phyloP scores from a whole-genome alignment of 2,329 filamentous ascomycete genomes.

The Aspergillus sp. region DNA sequence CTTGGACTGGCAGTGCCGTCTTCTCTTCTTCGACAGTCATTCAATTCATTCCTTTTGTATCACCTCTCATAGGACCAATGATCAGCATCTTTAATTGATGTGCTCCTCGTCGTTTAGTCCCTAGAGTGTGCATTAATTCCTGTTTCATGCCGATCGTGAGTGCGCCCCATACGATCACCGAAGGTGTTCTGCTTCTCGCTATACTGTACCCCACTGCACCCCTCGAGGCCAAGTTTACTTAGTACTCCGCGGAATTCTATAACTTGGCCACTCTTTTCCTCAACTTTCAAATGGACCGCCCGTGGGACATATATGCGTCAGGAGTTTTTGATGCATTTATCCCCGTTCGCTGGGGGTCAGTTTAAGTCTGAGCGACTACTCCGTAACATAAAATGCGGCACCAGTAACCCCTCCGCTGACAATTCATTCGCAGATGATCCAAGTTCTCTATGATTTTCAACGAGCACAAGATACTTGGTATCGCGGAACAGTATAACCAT shows the following conservation, averaged over 20 bases:
- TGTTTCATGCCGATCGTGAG: constrained; percentile 35
- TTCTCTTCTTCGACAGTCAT: constrained; percentile 7
- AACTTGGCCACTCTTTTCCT: background rate
- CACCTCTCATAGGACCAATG: constrained; percentile 12
- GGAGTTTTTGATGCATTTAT: background rate
- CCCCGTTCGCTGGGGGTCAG: background rate
- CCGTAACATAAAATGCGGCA: constrained; percentile 1
- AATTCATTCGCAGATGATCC: constrained; percentile 29
- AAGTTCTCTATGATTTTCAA: constrained; percentile 31
- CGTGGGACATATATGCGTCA: background rate
- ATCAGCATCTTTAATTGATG: constrained; percentile 8
- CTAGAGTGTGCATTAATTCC: constrained; percentile 18
- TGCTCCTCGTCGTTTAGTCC: background rate
- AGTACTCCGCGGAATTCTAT: constrained; percentile 2
- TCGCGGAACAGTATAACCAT: constrained; percentile 31
- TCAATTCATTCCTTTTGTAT: constrained; percentile 7
- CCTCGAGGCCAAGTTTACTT: constrained; percentile 4
- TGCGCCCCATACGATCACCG: constrained; percentile 19
- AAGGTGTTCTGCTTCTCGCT: constrained; percentile 11
- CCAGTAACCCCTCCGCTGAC: constrained; percentile 19
- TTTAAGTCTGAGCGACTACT: background rate
- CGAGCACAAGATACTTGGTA: constrained; percentile 27
- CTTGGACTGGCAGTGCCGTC: background rate
- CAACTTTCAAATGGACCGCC: background rate
- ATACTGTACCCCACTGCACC: constrained; percentile 15